phyloP scores from a whole-genome alignment of 257 asterid species.

The Solanum appendiculatum region DNA sequence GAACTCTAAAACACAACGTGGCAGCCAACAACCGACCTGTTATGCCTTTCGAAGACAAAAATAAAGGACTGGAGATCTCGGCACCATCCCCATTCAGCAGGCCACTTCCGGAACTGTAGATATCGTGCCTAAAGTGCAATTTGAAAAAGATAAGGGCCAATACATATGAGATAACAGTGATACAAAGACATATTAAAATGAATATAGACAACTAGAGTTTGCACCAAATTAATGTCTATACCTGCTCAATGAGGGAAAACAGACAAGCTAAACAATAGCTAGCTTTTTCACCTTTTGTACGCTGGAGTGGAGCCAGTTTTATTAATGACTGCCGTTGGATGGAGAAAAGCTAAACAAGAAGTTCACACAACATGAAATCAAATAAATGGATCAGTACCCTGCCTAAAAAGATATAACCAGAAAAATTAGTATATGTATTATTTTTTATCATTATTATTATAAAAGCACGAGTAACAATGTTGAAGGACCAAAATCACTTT shows the following conservation, averaged over 20 bases:
- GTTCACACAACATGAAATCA: not conserved
- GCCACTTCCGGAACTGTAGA: conserved; percentile 70
- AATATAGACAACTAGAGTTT: not conserved
- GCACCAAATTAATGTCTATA: conserved; percentile 7
- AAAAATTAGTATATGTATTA: not conserved
- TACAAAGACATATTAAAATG: not conserved
- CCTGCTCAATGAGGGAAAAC: conserved; percentile 94
- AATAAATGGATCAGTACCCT: not conserved
- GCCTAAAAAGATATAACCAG: not conserved
- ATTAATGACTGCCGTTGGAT: conserved; percentile 50
- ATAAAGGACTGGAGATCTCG: conserved; percentile 90
- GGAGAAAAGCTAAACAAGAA: conserved; percentile 51
- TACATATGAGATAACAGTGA: not conserved
- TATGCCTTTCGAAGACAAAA: conserved; percentile 83
- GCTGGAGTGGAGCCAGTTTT: conserved; percentile 37
- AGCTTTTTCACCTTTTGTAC: conserved; percentile 49
- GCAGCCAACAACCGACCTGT: conserved; percentile 41
- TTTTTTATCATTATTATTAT: not conserved
- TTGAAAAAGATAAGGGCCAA: not conserved
- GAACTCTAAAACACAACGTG: not conserved
- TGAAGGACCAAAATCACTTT: not conserved
- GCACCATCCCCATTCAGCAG: conserved; percentile 99
- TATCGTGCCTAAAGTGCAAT: conserved; percentile 49
- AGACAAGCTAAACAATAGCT: conserved; percentile 81
- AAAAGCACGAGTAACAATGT: not conserved